Evolutionary conservation across 352 stramenopile genomes (phyloP).

Genomic region (Discostella stelligera): DNA sequence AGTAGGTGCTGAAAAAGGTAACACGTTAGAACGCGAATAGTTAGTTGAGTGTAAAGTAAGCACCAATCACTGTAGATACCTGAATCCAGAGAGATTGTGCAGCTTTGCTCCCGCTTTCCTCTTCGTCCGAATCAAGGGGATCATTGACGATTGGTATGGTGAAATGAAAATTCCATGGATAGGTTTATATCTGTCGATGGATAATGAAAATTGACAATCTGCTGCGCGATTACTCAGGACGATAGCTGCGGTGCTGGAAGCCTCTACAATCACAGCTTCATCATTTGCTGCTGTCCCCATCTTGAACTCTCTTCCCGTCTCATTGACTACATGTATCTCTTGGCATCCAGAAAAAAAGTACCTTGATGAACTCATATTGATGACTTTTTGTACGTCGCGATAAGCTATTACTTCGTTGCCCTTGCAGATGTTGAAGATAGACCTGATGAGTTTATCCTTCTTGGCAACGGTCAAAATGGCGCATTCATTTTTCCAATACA

Average conservation of each 20-base stretch:
- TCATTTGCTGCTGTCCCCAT: constrained; percentile 11
- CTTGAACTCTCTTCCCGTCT: constrained; percentile 25
- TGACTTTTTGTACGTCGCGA: constrained; percentile 3
- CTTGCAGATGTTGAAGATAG: constrained; percentile 6
- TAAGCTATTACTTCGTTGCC: constrained; percentile 30
- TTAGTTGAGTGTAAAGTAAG: not conserved
- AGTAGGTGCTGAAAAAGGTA: constrained; percentile 11
- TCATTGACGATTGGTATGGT: constrained; percentile 34
- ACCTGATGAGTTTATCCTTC: constrained; percentile 20
- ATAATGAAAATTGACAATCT: constrained; percentile 19
- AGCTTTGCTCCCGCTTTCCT: constrained; percentile 22
- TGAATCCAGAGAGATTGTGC: constrained; percentile 35
- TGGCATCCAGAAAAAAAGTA: constrained; percentile 42
- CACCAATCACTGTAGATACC: not conserved
- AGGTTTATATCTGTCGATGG: constrained; percentile 24
- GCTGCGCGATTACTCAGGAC: constrained; percentile 3
- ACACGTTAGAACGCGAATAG: not conserved
- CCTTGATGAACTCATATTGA: constrained; percentile 21
- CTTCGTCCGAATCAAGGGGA: constrained; percentile 24
- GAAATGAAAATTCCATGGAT: constrained; percentile 30
- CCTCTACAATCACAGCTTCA: constrained; percentile 14
- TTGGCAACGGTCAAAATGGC: constrained; percentile 7
- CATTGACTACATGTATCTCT: constrained; percentile 33
- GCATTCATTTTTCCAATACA: constrained; percentile 37
- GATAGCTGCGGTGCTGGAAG: constrained; percentile 10